phyloP scores from a whole-genome alignment of 78 protist species.

The Dictyostelium discoideum region DNA sequence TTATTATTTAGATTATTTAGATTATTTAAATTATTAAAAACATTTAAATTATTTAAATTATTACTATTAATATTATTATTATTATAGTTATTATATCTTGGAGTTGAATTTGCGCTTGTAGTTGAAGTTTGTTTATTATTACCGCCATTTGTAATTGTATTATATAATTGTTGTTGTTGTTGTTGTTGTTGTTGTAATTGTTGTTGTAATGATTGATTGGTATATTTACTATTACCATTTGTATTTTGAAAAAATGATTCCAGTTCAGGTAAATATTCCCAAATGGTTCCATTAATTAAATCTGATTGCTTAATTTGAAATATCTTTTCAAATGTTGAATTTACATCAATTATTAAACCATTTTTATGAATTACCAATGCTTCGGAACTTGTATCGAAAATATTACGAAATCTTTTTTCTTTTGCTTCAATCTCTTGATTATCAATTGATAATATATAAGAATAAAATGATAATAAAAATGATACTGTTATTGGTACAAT shows the following conservation, averaged over 20 bases:
- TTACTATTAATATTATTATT: neutral
- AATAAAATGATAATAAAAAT: conserved; percentile 35
- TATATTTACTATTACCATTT: neutral
- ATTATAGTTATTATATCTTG: neutral
- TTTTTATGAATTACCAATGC: conserved; percentile 46
- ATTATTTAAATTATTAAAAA: too few relatives aligned
- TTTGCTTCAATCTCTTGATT: conserved; percentile 29
- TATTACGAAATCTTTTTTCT: conserved; percentile 41
- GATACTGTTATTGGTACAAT: conserved; percentile 11
- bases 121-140: neutral
- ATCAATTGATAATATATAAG: conserved; percentile 16
- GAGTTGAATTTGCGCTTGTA: neutral
- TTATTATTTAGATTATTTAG: neutral
- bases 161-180: neutral
- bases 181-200: conserved; percentile 9
- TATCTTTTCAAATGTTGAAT: conserved; percentile 65
- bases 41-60: neutral
- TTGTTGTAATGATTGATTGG: neutral
- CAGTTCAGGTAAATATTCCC: conserved; percentile 70
- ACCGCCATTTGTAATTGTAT: neutral
- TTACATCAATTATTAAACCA: conserved; percentile 60
- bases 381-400: conserved; percentile 62
- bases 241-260: conserved; percentile 7
- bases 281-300: conserved; percentile 23
- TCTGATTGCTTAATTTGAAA: conserved; percentile 34